These are phyloP conservation scores for Phyllostachys edulis DNA, from an alignment of 176 grass and related monocot species.

Conservation along the genomic window DNA sequence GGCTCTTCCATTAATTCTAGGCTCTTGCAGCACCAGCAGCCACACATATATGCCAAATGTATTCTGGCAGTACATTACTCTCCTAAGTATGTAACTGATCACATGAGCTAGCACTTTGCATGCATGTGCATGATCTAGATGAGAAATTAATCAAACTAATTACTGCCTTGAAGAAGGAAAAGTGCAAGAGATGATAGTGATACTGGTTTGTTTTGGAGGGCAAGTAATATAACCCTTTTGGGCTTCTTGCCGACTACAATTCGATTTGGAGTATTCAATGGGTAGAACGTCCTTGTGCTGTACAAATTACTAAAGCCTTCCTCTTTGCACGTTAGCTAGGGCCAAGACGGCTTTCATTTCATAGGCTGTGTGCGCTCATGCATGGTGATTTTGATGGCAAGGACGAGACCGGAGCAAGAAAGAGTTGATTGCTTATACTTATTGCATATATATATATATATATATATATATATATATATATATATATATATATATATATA, in stretches of 20 bases:
- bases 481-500: no score
- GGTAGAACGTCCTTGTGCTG: constrained; percentile 21
- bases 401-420: neutral
- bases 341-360: constrained; percentile 15
- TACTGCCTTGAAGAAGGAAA: neutral
- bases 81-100: neutral
- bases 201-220: constrained; percentile 25
- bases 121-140: neutral
- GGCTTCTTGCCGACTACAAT: constrained; percentile 23
- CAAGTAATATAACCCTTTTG: constrained; percentile 9
- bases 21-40: neutral
- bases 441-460: neutral
- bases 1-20: neutral
- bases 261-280: neutral
- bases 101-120: neutral
- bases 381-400: constrained; percentile 14
- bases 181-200: neutral
- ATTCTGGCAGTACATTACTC: neutral
- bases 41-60: neutral
- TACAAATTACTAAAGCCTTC: neutral
- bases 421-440: neutral
- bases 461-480: no score
- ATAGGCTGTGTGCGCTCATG: neutral
- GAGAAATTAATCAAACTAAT: neutral
- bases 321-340: neutral